Evolutionary conservation across 2,329 filamentous ascomycete genomes (phyloP).

Genomic region (Ilyonectria robusta): DNA sequence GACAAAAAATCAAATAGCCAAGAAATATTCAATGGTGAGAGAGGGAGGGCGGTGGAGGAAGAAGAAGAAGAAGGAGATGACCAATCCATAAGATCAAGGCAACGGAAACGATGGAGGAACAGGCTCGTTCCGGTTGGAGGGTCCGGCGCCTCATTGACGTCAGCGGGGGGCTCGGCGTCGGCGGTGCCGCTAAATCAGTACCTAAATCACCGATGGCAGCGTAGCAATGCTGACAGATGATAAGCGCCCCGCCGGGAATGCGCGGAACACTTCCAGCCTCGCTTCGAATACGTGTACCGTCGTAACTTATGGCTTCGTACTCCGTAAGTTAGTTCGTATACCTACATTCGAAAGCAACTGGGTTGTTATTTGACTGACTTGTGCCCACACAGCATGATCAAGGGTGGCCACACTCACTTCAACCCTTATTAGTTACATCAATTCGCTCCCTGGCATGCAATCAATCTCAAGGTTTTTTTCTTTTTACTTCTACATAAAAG

Average conservation of each 20-base stretch:
- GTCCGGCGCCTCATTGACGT: conserved; percentile 32
- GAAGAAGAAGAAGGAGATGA: neutral
- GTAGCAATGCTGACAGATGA: conserved; percentile 10
- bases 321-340: no score
- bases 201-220: neutral
- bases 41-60: neutral
- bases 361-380: no score
- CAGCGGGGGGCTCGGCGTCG: conserved; percentile 20
- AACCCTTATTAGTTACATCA: neutral
- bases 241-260: conserved; percentile 8
- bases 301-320: no score
- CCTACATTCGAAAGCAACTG: no score
- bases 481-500: neutral
- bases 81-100: conserved; percentile 6
- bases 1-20: no score
- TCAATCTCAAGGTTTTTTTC: neutral
- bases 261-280: neutral
- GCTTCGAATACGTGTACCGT: no score
- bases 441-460: neutral
- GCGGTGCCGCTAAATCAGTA: neutral
- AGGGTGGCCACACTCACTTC: neutral
- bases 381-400: no score
- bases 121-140: conserved; percentile 5
- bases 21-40: neutral
- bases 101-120: conserved; percentile 21